Evolutionary conservation across 176 grass and related monocot species (phyloP), one percentile per base, ranked within the genome.

Genomic region (Chrysopogon serrulatus): DNA sequence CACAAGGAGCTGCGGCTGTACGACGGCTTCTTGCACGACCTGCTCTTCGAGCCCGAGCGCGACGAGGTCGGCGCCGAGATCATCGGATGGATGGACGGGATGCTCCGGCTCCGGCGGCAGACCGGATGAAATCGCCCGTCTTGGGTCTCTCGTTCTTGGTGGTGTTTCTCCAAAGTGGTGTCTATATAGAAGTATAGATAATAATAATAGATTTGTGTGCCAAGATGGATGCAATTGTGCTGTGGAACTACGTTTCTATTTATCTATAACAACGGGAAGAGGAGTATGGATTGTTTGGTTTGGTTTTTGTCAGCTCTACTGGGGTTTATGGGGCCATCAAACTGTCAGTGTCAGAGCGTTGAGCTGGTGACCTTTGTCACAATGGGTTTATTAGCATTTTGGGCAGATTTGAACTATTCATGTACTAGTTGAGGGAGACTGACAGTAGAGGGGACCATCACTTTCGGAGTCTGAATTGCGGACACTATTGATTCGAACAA

Each of bases 31-130:
- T 78, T 99, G 37, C 96, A 99, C 10, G 96, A 99, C 57, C 83
- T 99, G 77, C 90, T 99, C 32, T 99, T 99, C 2, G 96, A 99
- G 81, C 96, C 96, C 4, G 96, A 99, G 79, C 91, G 86, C 4
- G 89, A 99, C 64, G 93, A 90, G 73, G 83, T 99, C 2, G 96
- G 83, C 0, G 68, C 74, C 6, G 96, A 96, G 40, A 99, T 99
- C 90, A 96, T 99, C 31, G 37, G 54, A n/a, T 99, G 96, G 96
- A 99, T 96, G 96, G 86, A 96, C 30, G 71, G 65, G 18, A 96
- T 85, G 71, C 88, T 98, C 35, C n/a, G n/a, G 56, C 56, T 63
- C 60, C 60, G 33, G 7, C 61, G 53, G 40, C 71, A 59, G 57
- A 28, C 57, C 1, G 59, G 28, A 31, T 31, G 21, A 57, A 36